phyloP scores from a whole-genome alignment of 2,329 filamentous ascomycete species.

The Fusarium sp. region DNA sequence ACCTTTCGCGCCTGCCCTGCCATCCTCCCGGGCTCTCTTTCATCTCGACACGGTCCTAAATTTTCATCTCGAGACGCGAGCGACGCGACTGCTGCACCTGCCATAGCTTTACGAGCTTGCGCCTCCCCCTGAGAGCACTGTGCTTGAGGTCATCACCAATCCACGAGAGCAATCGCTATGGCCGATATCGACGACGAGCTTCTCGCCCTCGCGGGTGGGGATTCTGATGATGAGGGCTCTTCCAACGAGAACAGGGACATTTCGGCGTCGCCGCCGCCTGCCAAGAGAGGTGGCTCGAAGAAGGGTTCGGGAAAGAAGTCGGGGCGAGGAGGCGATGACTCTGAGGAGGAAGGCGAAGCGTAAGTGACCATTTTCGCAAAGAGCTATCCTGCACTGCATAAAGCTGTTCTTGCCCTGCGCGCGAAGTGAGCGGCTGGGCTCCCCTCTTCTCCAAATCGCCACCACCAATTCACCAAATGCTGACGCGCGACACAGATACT shows the following conservation, averaged over 20 bases:
- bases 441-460: not conserved
- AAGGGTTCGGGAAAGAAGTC: constrained; percentile 58
- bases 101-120: constrained; percentile 1
- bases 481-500: constrained; percentile 67
- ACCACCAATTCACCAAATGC: not conserved
- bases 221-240: constrained; percentile 69
- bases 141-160: constrained; percentile 11
- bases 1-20: constrained; percentile 15
- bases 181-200: constrained; percentile 94
- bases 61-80: constrained; percentile 19
- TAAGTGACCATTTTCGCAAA: constrained; percentile 46
- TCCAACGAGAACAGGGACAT: constrained; percentile 66
- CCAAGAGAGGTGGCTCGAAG: constrained; percentile 48
- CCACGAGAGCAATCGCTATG: constrained; percentile 64
- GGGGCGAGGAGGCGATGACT: constrained; percentile 57
- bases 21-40: constrained; percentile 8
- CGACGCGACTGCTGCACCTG: constrained; percentile 21
- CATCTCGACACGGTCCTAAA: not conserved
- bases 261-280: constrained; percentile 63
- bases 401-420: not conserved
- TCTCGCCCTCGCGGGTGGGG: constrained; percentile 89
- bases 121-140: constrained; percentile 22
- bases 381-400: not conserved
- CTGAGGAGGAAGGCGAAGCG: constrained; percentile 74
- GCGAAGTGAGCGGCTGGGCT: not conserved